Evolutionary conservation across 495 filamentous ascomycete species (phyloP).

Genomic region (Diplogelasinospora grovesii): DNA sequence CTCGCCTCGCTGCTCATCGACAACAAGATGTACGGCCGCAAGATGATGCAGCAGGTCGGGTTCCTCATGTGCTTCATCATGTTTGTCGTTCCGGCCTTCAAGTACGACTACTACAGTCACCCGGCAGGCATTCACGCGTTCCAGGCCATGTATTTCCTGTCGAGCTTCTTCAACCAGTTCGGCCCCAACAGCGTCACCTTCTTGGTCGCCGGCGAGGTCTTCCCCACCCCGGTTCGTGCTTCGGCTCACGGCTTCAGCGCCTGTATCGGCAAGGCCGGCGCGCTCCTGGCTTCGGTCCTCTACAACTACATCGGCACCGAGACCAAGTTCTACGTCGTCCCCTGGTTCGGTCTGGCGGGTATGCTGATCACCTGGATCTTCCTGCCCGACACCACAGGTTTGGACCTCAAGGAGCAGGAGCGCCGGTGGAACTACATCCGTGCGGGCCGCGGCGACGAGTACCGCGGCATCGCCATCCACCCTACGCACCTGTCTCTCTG

Average conservation of each 20-base stretch:
- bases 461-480: constrained; percentile 85
- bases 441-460: constrained; percentile 63
- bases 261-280: constrained; percentile 75
- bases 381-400: constrained; percentile 86
- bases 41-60: constrained; percentile 85
- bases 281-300: constrained; percentile 72
- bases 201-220: constrained; percentile 86
- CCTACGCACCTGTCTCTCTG: constrained; percentile 76
- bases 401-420: constrained; percentile 92
- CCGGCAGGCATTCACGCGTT: constrained; percentile 63
- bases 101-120: constrained; percentile 69
- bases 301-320: constrained; percentile 82
- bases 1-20: constrained; percentile 71
- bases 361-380: constrained; percentile 71
- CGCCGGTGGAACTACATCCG: constrained; percentile 78
- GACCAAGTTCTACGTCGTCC: constrained; percentile 77
- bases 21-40: constrained; percentile 87
- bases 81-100: constrained; percentile 78
- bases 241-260: constrained; percentile 87
- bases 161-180: constrained; percentile 95
- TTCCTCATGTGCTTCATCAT: constrained; percentile 83
- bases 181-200: constrained; percentile 89
- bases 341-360: constrained; percentile 84
- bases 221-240: constrained; percentile 81
- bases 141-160: constrained; percentile 90